These are phyloP conservation scores for Sarcodon aspratus DNA, from an alignment of 768 basidiomycete genomes.

Conservation along the genomic window DNA sequence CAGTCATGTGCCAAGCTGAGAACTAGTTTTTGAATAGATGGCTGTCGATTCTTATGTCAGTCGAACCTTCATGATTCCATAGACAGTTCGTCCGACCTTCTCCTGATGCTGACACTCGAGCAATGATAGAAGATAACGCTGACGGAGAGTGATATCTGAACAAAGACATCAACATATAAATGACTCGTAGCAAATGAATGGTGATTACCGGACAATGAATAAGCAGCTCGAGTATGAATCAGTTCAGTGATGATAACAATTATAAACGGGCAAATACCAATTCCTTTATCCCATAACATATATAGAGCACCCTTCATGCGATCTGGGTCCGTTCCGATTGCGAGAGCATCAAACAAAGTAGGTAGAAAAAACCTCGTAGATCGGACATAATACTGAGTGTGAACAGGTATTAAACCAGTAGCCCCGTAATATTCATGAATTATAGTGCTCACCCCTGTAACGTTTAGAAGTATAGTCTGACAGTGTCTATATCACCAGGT, in stretches of 20 bases:
- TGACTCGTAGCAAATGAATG: conserved; percentile 6
- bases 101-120: conserved; percentile 78
- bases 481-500: conserved; percentile 38
- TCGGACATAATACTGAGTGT: conserved; percentile 50
- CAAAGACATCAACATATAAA: conserved; percentile 1
- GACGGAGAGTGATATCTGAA: conserved; percentile 4
- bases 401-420: not conserved
- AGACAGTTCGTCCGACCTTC: conserved; percentile 37
- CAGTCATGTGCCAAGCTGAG: conserved; percentile 52
- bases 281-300: conserved; percentile 62
- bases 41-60: conserved; percentile 24
- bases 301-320: conserved; percentile 93
- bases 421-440: conserved; percentile 1
- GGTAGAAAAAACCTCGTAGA: conserved; percentile 60
- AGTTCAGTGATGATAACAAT: conserved; percentile 5
- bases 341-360: conserved; percentile 45
- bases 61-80: not conserved
- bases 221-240: conserved; percentile 32
- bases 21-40: conserved; percentile 67
- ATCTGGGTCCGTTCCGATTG: conserved; percentile 77
- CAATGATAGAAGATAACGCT: conserved; percentile 22
- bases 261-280: conserved; percentile 24
- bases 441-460: conserved; percentile 42
- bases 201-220: conserved; percentile 49
- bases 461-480: conserved; percentile 52